A percentile compares a stretch with the other conserved stretches of the same genome.
These are phyloP conservation scores for Wickerhamiella kurtzmanii DNA, from an alignment of 805 yeast species.

Conservation along the genomic window DNA sequence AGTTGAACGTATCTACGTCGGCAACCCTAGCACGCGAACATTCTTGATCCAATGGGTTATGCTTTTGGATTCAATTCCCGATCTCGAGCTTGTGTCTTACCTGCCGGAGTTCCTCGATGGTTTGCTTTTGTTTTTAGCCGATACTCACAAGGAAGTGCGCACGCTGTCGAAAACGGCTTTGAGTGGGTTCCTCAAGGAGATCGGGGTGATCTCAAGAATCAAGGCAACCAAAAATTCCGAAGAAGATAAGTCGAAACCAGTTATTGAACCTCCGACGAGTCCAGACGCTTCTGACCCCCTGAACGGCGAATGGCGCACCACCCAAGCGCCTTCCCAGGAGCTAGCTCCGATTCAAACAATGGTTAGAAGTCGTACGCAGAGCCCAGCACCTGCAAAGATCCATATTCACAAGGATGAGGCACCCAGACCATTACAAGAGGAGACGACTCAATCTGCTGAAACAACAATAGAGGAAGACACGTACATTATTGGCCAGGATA, in stretches of 20 bases:
- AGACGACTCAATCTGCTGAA: not conserved
- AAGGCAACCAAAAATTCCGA: conserved; percentile 23
- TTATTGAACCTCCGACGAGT: not conserved
- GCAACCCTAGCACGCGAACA: conserved; percentile 84
- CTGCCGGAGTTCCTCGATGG: conserved; percentile 85
- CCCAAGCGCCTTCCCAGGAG: not conserved
- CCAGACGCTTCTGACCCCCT: not conserved
- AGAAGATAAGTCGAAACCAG: not conserved
- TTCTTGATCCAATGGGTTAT: conserved; percentile 90
- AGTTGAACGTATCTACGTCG: conserved; percentile 79
- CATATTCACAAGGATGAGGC: not conserved
- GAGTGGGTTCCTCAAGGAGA: conserved; percentile 64
- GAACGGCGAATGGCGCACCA: not conserved
- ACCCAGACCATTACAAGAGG: not conserved
- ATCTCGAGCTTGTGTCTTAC: conserved; percentile 72
- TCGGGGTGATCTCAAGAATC: conserved; percentile 60
- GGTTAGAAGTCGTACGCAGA: not conserved
- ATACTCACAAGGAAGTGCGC: conserved; percentile 74
- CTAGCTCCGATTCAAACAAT: not conserved
- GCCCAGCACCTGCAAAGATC: not conserved
- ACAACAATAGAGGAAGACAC: not conserved
- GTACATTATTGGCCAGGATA: conserved; percentile 67
- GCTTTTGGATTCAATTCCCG: conserved; percentile 85
- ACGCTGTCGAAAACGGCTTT: conserved; percentile 70
- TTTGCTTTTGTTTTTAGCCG: conserved; percentile 62